phyloP scores from a whole-genome alignment of 2,329 filamentous ascomycete species.

The Beauveria sp. region DNA sequence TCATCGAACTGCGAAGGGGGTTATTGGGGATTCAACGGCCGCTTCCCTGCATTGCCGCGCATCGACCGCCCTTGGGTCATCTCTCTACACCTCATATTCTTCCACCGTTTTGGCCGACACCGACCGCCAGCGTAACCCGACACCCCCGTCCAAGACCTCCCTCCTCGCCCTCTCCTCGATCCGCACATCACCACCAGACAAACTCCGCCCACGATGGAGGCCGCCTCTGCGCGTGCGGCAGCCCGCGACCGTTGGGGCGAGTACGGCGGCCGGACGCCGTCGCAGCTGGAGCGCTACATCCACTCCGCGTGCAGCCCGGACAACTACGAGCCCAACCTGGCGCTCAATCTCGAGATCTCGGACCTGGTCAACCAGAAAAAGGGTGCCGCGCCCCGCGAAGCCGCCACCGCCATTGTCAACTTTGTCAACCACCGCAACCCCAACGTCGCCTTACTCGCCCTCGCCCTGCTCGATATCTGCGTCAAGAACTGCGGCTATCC shows the following conservation, averaged over 20 bases:
- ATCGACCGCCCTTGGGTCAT: neutral
- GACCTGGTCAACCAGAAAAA: conserved; percentile 99
- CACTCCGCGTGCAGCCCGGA: conserved; percentile 93
- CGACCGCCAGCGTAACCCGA: neutral
- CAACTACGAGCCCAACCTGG: conserved; percentile 97
- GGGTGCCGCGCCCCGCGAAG: conserved; percentile 89
- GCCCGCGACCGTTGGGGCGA: conserved; percentile 89
- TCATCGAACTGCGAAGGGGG: neutral
- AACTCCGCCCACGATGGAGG: conserved; percentile 60
- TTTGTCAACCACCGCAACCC: conserved; percentile 96
- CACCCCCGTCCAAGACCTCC: neutral
- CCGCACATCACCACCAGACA: neutral
- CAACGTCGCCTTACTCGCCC: conserved; percentile 83
- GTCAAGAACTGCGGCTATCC: conserved; percentile 99
- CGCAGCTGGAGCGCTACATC: conserved; percentile 90
- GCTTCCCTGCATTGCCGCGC: neutral
- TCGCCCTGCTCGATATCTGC: conserved; percentile 93
- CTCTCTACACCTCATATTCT: neutral
- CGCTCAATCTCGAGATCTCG: conserved; percentile 89
- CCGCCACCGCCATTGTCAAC: conserved; percentile 84
- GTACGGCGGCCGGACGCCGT: conserved; percentile 67
- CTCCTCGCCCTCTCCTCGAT: neutral
- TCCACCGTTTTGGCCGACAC: neutral
- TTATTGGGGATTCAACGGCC: neutral
- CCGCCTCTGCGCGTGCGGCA: conserved; percentile 89